A percentile compares a stretch with the other conserved stretches of the same genome.
Conservation (phyloP, 2,329 filamentous ascomycete species). For the Diaporthe ilicicola region DNA sequence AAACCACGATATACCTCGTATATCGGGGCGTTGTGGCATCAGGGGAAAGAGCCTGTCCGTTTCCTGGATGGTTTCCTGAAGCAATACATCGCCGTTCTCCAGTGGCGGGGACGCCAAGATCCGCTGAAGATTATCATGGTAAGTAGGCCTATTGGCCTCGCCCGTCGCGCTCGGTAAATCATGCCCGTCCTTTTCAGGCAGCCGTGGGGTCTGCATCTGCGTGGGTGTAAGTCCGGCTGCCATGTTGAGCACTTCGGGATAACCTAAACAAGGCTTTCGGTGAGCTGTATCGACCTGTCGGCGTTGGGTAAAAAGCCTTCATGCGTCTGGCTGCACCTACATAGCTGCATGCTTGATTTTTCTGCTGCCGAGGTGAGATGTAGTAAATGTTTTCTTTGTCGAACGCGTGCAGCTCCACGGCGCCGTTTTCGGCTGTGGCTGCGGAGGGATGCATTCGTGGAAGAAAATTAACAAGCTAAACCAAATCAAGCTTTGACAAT, state of each 20-base stretch:
- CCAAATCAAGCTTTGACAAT: background rate
- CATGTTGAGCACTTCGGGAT: background rate
- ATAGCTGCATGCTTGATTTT: background rate
- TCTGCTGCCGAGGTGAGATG: background rate
- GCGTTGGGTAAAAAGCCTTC: background rate
- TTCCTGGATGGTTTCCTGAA: background rate
- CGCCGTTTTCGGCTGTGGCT: background rate
- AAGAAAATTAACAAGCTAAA: background rate
- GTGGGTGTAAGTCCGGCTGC: background rate
- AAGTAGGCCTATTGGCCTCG: background rate
- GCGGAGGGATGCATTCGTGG: background rate
- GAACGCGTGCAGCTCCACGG: background rate
- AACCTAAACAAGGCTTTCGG: background rate
- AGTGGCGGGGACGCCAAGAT: background rate
- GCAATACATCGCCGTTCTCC: background rate
- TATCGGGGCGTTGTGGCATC: too few relatives aligned
- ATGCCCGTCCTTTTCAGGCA: background rate
- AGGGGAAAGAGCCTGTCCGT: background rate
- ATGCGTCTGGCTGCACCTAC: background rate
- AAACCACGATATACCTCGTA: background rate
- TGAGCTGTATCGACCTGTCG: background rate
- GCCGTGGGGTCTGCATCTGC: background rate
- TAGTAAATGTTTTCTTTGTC: conserved; percentile 5
- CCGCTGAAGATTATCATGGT: background rate
- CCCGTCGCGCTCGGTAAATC: background rate